Conservation (phyloP, 1,284 basidiomycete genomes). For the Ceratobasidium sp. region DNA sequence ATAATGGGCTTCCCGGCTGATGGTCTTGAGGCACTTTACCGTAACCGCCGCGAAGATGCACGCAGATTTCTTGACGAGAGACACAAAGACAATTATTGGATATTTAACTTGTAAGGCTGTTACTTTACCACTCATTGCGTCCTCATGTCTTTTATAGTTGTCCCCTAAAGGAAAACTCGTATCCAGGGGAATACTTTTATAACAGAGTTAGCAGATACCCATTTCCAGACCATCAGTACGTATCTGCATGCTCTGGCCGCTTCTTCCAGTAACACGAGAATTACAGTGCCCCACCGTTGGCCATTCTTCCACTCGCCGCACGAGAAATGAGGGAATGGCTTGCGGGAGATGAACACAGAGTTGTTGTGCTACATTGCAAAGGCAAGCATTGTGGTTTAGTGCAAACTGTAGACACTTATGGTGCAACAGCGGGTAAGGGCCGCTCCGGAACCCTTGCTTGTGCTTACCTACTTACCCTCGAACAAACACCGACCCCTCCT, state of each 20-base stretch:
- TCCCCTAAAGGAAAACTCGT: constrained; percentile 80
- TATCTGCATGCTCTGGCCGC: neutral
- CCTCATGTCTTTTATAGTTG: constrained; percentile 61
- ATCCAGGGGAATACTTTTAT: constrained; percentile 71
- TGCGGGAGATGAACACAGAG: constrained; percentile 73
- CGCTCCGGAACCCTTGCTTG: constrained; percentile 87
- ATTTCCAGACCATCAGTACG: constrained; percentile 90
- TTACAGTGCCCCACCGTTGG: constrained; percentile 84
- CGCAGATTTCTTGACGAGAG: constrained; percentile 81
- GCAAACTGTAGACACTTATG: constrained; percentile 20
- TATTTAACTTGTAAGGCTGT: constrained; percentile 78
- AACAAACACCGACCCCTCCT: constrained; percentile 65
- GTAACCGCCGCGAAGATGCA: constrained; percentile 84
- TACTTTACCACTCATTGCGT: neutral
- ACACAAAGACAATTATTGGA: constrained; percentile 83
- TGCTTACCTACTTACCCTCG: constrained; percentile 78
- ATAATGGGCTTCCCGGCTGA: constrained; percentile 92
- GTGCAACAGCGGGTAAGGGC: constrained; percentile 77
- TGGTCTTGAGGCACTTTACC: constrained; percentile 84
- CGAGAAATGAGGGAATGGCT: constrained; percentile 87
- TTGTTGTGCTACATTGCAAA: constrained; percentile 92
- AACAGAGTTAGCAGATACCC: constrained; percentile 86
- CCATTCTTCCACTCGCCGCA: constrained; percentile 80
- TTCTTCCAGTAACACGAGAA: constrained; percentile 49
- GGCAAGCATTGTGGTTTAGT: constrained; percentile 60